These are phyloP conservation scores for Pterocarpus macrocarpus DNA, from an alignment of 306 rosid genomes.

Conservation along the genomic window DNA sequence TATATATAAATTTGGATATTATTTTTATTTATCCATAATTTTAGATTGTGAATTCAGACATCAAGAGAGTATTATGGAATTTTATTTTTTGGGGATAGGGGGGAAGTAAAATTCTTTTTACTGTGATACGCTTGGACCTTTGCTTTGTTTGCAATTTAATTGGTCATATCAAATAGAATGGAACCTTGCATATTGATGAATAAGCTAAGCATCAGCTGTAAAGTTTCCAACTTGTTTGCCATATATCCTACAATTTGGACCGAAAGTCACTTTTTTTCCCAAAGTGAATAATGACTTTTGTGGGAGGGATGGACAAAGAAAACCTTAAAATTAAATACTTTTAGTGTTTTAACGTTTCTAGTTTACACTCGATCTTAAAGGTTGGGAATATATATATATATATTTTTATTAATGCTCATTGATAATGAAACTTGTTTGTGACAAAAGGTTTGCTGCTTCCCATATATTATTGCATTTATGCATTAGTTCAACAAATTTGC, in stretches of 20 bases:
- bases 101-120: background rate
- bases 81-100: background rate
- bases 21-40: background rate
- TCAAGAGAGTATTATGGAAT: background rate
- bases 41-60: background rate
- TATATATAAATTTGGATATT: conserved; percentile 31
- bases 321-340: conserved; percentile 5
- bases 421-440: conserved; percentile 9
- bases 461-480: background rate
- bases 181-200: conserved; percentile 39
- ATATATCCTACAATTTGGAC: conserved; percentile 43
- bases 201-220: conserved; percentile 51
- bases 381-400: background rate
- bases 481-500: conserved; percentile 35
- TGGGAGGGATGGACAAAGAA: conserved; percentile 10
- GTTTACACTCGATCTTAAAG: conserved; percentile 31
- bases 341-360: conserved; percentile 33
- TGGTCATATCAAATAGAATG: conserved; percentile 11
- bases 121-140: background rate
- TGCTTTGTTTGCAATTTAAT: conserved; percentile 2
- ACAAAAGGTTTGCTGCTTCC: conserved; percentile 21
- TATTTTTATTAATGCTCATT: background rate
- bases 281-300: conserved; percentile 49
- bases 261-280: conserved; percentile 48
- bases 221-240: conserved; percentile 47